Base-by-base conservation (phyloP, 2,329 filamentous ascomycete genomes). In the Zymoseptoria pseudotritici region DNA sequence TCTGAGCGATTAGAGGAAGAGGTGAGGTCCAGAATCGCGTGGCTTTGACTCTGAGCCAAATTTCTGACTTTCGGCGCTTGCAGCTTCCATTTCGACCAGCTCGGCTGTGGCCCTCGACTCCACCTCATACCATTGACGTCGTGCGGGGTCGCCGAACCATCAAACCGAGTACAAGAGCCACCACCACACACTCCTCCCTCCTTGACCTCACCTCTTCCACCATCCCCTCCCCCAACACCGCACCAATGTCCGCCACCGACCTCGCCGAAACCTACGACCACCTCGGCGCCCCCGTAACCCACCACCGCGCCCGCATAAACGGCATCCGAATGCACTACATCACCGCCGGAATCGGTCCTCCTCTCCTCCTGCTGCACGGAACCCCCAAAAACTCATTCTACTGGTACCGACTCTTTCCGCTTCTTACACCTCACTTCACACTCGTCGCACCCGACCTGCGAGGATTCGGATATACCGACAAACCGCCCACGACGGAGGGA, bases 391-490 rank as follows among this genome's bases (percentile, higher is more conserved):
- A 70, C 60, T 67, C 64, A 56, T 71, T 70, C 63, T 75, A 75
- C 67, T 76, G 72, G 72, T 75, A 75, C 63, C 70, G 68, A 1
- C 63, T 75, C 36, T 63, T 72, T 17, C 72, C 73, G 1, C 65
- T 71, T 1, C 66, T 76, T 1, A 74, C 70, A 9, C 63, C 67
- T 26, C 65, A 75, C 61, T 75, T 75, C 63, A 74, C 69, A 0
- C 58, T 76, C 52, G 68, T 76, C 1, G 74, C 73, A 0, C 73
- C 73, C 1, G 73, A 75, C 58, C 64, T 75, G 0, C 67, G 74
- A 17, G 73, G 73, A 0, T 75, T 75, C 52, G 74, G 74, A 22
- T 73, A 73, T n/a, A 74, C 72, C 0, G 73, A 76, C 65, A 76
- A 75, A 57, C 73, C 73, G 0, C 74, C 73, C 0, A 69, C 72